Base-by-base conservation (phyloP, 495 filamentous ascomycete species). In the Parachaetomium inaequale region DNA sequence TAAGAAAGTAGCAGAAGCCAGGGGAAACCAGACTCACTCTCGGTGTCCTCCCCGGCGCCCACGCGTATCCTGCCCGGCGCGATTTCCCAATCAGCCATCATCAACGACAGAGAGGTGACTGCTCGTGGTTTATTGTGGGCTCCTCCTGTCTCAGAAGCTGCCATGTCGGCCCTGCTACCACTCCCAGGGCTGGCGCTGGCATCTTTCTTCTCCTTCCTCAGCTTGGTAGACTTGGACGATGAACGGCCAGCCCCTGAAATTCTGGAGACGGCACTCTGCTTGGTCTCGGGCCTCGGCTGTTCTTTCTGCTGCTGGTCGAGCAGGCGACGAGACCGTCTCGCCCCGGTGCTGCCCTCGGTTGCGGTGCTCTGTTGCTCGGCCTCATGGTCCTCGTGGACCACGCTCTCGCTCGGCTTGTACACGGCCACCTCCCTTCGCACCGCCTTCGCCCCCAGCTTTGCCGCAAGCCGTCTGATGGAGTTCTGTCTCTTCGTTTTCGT, bases 71-170 rank as follows among this genome's bases (percentile, higher is more conserved):
- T 57, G 6, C 61, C 64, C 1, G 64, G 64, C 0, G 56, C 57
- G 34, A 63, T 60, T 29, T 66, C 64, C 64, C 65, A 66, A 14
- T 53, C 53, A 0, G 63, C 50, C 63, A 59, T 62, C 19, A 26
- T 54, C 28, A 47, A 15, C 6, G 47, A 32, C 38, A 26, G 4
- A 10, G 59, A 15, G 11, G 36, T 21, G 4, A 8, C 25, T n/a
- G 36, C 36, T 7, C 38, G 38, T 28, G 54, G 1, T 7, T 19
- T 42, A 6, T 17, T 8, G 11, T 36, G 11, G 6, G 2, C 19
- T 0, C 11, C 21, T 6, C 17, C 10, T 11, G 26, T 31, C 7
- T 54, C 31, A 28, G 32, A 40, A 6, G 21, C 23, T 23, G 17
- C 42, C 43, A 2, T 5, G 3, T 31, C 19, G 50, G 28, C 25